Evolutionary conservation across 176 grass and related monocot species (phyloP), one percentile per base, ranked within the genome.

Genomic region (Canna indica): DNA sequence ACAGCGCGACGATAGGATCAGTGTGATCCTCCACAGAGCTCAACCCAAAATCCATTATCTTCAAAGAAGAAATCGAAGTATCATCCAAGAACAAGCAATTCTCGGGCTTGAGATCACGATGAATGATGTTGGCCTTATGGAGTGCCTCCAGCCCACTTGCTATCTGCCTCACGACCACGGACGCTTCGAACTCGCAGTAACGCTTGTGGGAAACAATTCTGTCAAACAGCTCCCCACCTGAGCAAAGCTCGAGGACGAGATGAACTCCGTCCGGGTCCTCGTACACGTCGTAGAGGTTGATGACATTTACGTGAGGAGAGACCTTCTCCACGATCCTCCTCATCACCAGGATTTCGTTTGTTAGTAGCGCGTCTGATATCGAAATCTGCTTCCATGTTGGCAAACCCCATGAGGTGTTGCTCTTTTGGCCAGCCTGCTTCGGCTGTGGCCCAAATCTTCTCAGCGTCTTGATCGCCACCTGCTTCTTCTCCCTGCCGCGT

Each of bases 21-120:
- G 84, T 84, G 64, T 87, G 79, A 67, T 87, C 81, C 31, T 91
- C 81, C 12, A 84, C 78, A 62, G 84, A 87, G 46, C 88, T 91
- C 79, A 91, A 41, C 35, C 88, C 88, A 71, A 87, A 91, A 75
- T 91, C 88, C 88, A 91, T 87, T 29, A 91, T 87, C 58, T 86
- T 90, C 71, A 86, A 24, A 1, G 72, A 70, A 35, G 88, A 91
- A 16, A 64, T 61, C 29, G 75, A 67, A 28, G 80, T 71, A 36
- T 35, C 59, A 28, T 84, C 88, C 2, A 39, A 77, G 81, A 87
- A 91, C 7, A 91, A 59, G 42, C 88, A 91, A 57, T 91, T 87
- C 78, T 91, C 84, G 0, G 88, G 88, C 76, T 91, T 91, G 29
- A 87, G 68, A 50, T 91, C 88, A 18, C 81, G 67, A 36, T 91